Conservation (phyloP, 148 eudicot genomes). For the Rhododendron griersonianum region DNA sequence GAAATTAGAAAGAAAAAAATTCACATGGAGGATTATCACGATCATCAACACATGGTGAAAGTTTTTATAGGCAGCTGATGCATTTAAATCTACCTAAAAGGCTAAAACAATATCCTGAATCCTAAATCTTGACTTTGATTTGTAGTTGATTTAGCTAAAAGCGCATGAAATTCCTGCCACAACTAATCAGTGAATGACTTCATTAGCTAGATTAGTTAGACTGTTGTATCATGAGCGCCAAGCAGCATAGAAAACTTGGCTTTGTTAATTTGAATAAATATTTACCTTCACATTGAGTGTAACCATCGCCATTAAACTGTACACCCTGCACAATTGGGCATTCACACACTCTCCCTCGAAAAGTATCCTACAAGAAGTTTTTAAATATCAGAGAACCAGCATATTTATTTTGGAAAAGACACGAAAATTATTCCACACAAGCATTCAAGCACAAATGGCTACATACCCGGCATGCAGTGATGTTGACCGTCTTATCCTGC, state of each 20-base stretch:
- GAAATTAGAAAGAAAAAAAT: not conserved
- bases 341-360: slow-evolving; percentile 86
- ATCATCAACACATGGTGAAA: not conserved
- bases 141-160: not conserved
- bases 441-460: not conserved
- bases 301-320: slow-evolving; percentile 78
- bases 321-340: slow-evolving; percentile 84
- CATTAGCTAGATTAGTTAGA: not conserved
- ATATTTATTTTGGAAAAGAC: not conserved
- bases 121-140: not conserved
- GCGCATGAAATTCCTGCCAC: not conserved
- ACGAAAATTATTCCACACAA: not conserved
- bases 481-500: slow-evolving; percentile 65
- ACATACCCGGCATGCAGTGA: slow-evolving; percentile 90
- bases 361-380: slow-evolving; percentile 61
- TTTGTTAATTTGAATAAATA: not conserved
- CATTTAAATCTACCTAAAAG: not conserved
- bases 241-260: not conserved
- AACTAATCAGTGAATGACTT: not conserved
- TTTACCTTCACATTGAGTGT: slow-evolving; percentile 77
- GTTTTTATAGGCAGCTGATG: not conserved
- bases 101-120: not conserved
- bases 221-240: not conserved
- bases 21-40: not conserved
- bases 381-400: slow-evolving; percentile 7